phyloP scores from a whole-genome alignment of 371 early-diverging fungal species.

The Thermomucor indicae-seudaticae region DNA sequence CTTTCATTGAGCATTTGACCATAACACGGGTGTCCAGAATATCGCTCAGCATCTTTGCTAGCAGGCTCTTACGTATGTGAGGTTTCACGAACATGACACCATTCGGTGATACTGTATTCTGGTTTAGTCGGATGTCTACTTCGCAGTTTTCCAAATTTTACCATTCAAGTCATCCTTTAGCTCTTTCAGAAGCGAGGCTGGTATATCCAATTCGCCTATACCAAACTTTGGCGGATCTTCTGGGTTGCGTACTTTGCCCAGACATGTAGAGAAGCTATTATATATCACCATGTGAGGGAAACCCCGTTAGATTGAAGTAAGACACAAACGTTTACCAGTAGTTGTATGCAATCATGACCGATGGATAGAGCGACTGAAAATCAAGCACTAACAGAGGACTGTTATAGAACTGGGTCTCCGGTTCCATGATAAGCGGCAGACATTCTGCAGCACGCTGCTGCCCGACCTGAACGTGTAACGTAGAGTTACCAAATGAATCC shows the following conservation, averaged over 20 bases:
- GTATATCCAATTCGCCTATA: slow-evolving; percentile 32
- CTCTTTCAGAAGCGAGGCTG: slow-evolving; percentile 36
- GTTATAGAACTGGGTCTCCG: slow-evolving; percentile 72
- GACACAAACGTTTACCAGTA: slow-evolving; percentile 58
- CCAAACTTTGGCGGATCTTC: slow-evolving; percentile 43
- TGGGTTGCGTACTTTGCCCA: slow-evolving; percentile 55
- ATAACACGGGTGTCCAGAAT: slow-evolving; percentile 84
- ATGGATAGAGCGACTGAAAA: slow-evolving; percentile 91
- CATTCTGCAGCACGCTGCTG: slow-evolving; percentile 75
- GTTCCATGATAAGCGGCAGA: slow-evolving; percentile 87
- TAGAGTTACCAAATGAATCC: background rate
- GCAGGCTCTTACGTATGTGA: slow-evolving; percentile 65
- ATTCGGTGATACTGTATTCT: slow-evolving; percentile 70
- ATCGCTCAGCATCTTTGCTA: slow-evolving; percentile 81
- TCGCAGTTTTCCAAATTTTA: too few species aligned
- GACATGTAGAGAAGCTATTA: slow-evolving; percentile 75
- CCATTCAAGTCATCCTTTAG: slow-evolving; percentile 67
- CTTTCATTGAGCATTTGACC: slow-evolving; percentile 82
- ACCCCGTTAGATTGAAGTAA: background rate
- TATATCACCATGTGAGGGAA: background rate
- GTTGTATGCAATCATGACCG: slow-evolving; percentile 93
- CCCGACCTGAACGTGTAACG: slow-evolving; percentile 43
- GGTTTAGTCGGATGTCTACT: too few species aligned
- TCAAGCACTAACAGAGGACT: slow-evolving; percentile 86
- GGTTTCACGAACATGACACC: slow-evolving; percentile 80